Evolutionary conservation across 2,329 filamentous ascomycete genomes (phyloP).

Genomic region (Diaporthe sp.): DNA sequence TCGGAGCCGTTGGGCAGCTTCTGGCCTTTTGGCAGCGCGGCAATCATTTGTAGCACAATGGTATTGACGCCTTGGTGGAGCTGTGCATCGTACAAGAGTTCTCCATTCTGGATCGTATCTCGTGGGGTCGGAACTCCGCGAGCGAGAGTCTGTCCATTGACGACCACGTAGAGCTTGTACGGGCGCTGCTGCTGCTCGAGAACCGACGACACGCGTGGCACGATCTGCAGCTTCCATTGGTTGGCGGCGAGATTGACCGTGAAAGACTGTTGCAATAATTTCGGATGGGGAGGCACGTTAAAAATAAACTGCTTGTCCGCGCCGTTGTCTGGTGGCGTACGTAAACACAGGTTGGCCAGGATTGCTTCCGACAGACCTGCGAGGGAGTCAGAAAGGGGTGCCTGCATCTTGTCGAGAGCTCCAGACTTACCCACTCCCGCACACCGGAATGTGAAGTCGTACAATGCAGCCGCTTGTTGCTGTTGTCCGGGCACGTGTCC

Average conservation of each 20-base stretch:
- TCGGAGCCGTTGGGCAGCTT: slow-evolving; percentile 71
- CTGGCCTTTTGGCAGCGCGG: slow-evolving; percentile 74
- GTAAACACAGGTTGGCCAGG: slow-evolving; percentile 75
- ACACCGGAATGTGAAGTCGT: slow-evolving; percentile 41
- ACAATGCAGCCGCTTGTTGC: slow-evolving; percentile 18
- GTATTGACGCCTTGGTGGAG: slow-evolving; percentile 81
- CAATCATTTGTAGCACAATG: slow-evolving; percentile 83
- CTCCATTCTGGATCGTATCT: slow-evolving; percentile 66
- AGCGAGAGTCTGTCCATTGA: slow-evolving; percentile 76
- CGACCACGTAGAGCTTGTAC: slow-evolving; percentile 81
- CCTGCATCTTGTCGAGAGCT: neutral
- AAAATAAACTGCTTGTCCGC: slow-evolving; percentile 73
- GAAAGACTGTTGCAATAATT: slow-evolving; percentile 78
- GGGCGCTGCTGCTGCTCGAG: slow-evolving; percentile 74
- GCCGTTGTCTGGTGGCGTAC: slow-evolving; percentile 77
- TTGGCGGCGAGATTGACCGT: slow-evolving; percentile 78
- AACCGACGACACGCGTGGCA: slow-evolving; percentile 73
- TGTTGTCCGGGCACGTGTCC: slow-evolving; percentile 30
- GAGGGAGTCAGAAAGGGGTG: slow-evolving; percentile 45
- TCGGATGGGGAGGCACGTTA: slow-evolving; percentile 75
- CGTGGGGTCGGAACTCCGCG: slow-evolving; percentile 64
- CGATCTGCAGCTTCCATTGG: slow-evolving; percentile 80
- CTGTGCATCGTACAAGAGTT: slow-evolving; percentile 81
- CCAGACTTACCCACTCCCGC: slow-evolving; percentile 36
- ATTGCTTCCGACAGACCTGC: slow-evolving; percentile 72